Percentiles rank a stretch among this genome's conserved stretches.
Conservation (phyloP, 1,139 yeast genomes). For the Sporopachydermia cereana region DNA sequence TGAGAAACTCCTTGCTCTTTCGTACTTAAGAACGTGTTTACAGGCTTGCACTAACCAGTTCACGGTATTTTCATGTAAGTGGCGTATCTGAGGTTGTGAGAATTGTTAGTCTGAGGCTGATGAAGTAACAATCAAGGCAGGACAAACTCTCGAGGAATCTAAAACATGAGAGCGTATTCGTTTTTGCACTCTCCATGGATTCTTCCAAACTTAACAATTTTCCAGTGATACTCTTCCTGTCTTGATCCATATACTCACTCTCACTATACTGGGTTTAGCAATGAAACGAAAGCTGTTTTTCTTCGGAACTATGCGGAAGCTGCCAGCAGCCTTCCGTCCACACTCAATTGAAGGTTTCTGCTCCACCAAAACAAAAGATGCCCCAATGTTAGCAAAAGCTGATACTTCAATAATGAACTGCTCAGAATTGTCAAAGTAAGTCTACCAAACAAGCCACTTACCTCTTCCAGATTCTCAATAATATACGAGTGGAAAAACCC, state of each 20-base stretch:
- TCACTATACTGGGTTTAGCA: constrained; percentile 12
- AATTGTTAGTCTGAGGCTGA: too few relatives aligned
- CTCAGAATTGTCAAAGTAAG: constrained; percentile 8
- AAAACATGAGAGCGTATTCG: constrained; percentile 34
- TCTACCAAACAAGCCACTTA: constrained; percentile 14
- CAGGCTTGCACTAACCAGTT: not conserved
- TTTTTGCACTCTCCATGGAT: too few relatives aligned
- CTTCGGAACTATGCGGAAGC: constrained; percentile 43
- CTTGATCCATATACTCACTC: constrained; percentile 21
- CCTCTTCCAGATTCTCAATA: constrained; percentile 21
- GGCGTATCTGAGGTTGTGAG: not conserved
- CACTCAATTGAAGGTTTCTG: too few relatives aligned
- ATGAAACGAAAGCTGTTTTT: constrained; percentile 18
- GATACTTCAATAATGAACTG: too few relatives aligned
- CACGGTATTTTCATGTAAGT: not conserved
- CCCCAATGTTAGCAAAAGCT: too few relatives aligned
- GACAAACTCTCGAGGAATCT: too few relatives aligned
- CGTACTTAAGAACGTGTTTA: not conserved
- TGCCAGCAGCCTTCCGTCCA: too few relatives aligned
- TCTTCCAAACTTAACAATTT: too few relatives aligned
- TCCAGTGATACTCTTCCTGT: too few relatives aligned
- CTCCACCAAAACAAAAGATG: not conserved
- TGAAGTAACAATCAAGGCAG: too few relatives aligned
- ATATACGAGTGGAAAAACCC: constrained; percentile 33
- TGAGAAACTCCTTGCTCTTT: not conserved